Conservation (phyloP, 2,329 filamentous ascomycete species). For the Calonectria pauciramosa region DNA sequence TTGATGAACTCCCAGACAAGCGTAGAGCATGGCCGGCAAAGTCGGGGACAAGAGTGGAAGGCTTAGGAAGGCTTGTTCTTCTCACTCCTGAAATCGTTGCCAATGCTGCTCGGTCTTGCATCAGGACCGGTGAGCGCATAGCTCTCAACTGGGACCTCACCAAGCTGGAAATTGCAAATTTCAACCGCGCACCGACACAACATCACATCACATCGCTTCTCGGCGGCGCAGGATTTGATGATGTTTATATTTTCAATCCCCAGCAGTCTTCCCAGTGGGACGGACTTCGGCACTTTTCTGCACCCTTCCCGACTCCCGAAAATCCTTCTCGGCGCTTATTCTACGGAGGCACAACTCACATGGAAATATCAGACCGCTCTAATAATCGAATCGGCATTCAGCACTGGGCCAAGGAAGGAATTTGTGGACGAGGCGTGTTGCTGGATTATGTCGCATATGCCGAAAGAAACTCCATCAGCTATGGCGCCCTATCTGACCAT, state of each 20-base stretch:
- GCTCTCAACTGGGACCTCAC: conserved; percentile 68
- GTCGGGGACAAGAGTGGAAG: conserved; percentile 63
- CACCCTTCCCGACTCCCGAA: conserved; percentile 52
- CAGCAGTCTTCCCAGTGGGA: conserved; percentile 68
- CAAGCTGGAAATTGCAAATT: conserved; percentile 68
- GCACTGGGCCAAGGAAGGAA: conserved; percentile 56
- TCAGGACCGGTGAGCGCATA: conserved; percentile 64
- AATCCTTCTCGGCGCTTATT: conserved; percentile 55
- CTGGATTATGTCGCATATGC: conserved; percentile 26
- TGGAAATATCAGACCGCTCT: conserved; percentile 59
- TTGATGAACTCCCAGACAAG: conserved; percentile 58
- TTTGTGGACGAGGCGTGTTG: conserved; percentile 25
- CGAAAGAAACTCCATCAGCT: conserved; percentile 7
- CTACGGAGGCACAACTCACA: conserved; percentile 61
- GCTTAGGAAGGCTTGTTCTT: conserved; percentile 63
- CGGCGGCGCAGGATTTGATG: conserved; percentile 62
- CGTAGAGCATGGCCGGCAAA: conserved; percentile 62
- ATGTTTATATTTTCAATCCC: conserved; percentile 64
- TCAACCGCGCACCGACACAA: conserved; percentile 63
- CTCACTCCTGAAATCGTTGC: conserved; percentile 66
- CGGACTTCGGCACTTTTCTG: conserved; percentile 63
- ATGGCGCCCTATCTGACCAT: conserved; percentile 22
- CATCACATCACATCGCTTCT: conserved; percentile 65
- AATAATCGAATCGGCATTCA: conserved; percentile 62
- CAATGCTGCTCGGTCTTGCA: conserved; percentile 61